Evolutionary conservation across 352 stramenopile genomes (phyloP).

Genomic region (Globisporangium spinosum): DNA sequence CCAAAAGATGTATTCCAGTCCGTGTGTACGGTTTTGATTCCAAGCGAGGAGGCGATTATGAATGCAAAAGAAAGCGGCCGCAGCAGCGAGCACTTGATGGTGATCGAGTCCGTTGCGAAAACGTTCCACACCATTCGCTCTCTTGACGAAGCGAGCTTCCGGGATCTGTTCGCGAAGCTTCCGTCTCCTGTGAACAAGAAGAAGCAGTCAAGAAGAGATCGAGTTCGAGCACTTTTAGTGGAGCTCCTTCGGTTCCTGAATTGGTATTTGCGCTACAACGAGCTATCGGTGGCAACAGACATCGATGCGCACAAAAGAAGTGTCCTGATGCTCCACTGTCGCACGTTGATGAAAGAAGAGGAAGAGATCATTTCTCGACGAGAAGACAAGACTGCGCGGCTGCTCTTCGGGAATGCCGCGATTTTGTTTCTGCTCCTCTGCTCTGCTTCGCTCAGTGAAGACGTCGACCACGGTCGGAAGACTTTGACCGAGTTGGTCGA

Average conservation of each 20-base stretch:
- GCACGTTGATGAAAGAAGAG: constrained; percentile 66
- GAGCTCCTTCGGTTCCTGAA: constrained; percentile 45
- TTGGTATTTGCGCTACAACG: constrained; percentile 6
- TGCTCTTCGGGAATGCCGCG: constrained; percentile 46
- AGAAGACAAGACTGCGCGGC: constrained; percentile 38
- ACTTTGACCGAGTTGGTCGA: constrained; percentile 22
- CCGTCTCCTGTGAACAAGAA: constrained; percentile 37
- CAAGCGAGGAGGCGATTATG: not conserved
- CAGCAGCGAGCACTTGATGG: constrained; percentile 14
- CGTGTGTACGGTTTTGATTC: constrained; percentile 18
- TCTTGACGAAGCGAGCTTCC: constrained; percentile 30
- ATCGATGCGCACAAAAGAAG: constrained; percentile 26
- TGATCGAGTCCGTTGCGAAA: constrained; percentile 29
- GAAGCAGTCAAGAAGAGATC: constrained; percentile 42
- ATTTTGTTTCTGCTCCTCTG: constrained; percentile 47
- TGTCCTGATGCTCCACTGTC: constrained; percentile 43
- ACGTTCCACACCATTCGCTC: constrained; percentile 37
- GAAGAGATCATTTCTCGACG: constrained; percentile 41
- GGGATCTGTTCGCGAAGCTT: constrained; percentile 29
- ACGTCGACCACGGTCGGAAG: not conserved
- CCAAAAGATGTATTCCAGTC: constrained; percentile 41
- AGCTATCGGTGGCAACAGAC: not conserved
- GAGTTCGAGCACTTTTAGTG: constrained; percentile 37
- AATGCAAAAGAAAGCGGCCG: not conserved
- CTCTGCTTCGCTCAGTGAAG: not conserved